A percentile compares a stretch with the other conserved stretches of the same genome.
These are phyloP conservation scores for Candida germanica DNA, from an alignment of 805 yeast genomes.

Conservation along the genomic window DNA sequence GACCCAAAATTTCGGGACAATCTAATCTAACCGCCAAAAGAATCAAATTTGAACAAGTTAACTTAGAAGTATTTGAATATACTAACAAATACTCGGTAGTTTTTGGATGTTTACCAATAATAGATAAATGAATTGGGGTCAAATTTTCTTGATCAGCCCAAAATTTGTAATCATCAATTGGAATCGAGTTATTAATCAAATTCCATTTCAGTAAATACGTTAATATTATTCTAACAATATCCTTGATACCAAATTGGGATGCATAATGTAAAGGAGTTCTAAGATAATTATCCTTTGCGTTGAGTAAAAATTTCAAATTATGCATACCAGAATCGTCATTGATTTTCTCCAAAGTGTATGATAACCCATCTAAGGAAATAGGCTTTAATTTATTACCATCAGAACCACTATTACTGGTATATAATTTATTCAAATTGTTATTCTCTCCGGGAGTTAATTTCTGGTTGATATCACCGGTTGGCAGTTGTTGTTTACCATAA, in stretches of 20 bases:
- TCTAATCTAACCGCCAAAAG: slow-evolving; percentile 67
- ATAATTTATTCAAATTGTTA: slow-evolving; percentile 22
- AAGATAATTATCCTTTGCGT: slow-evolving; percentile 69
- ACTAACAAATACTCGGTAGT: slow-evolving; percentile 62
- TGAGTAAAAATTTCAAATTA: slow-evolving; percentile 30
- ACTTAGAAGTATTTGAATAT: slow-evolving; percentile 38
- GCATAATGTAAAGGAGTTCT: slow-evolving; percentile 90
- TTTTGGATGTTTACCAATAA: slow-evolving; percentile 76
- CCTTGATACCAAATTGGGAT: slow-evolving; percentile 77
- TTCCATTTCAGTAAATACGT: slow-evolving; percentile 58
- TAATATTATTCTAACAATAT: slow-evolving; percentile 57
- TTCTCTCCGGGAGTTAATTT: slow-evolving; percentile 28
- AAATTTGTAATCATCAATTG: slow-evolving; percentile 52
- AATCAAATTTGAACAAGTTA: slow-evolving; percentile 55
- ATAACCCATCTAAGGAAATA: slow-evolving; percentile 47
- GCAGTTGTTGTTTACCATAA: slow-evolving; percentile 58
- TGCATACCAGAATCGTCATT: slow-evolving; percentile 9
- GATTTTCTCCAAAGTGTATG: slow-evolving; percentile 55
- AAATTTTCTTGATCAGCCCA: slow-evolving; percentile 81
- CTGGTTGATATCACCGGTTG: slow-evolving; percentile 22
- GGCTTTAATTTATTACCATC: slow-evolving; percentile 11
- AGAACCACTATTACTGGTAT: slow-evolving; percentile 30
- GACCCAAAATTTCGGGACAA: slow-evolving; percentile 52
- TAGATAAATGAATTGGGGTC: slow-evolving; percentile 81
- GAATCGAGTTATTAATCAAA: slow-evolving; percentile 42